These are phyloP conservation scores for Wickerhamiella brachini DNA, from an alignment of 805 yeast genomes.

Conservation along the genomic window DNA sequence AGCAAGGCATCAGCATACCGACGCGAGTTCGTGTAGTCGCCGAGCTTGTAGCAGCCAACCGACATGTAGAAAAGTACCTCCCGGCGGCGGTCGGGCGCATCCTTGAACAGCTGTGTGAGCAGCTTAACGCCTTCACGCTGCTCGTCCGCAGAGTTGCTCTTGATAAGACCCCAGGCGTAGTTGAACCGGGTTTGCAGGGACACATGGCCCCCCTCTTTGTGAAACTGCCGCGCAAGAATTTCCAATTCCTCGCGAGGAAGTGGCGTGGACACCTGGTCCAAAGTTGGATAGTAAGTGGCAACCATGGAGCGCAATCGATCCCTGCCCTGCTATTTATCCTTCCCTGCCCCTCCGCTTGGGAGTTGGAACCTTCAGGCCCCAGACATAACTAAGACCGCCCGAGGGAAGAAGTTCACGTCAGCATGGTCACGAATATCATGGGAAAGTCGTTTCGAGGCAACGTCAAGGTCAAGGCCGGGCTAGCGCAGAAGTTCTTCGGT, in stretches of 20 bases:
- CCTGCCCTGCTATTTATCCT: neutral
- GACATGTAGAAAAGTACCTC: slow-evolving; percentile 82
- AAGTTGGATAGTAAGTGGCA: slow-evolving; percentile 15
- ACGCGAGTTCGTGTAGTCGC: slow-evolving; percentile 76
- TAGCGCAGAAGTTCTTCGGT: slow-evolving; percentile 75
- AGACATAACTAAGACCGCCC: no score
- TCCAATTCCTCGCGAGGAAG: slow-evolving; percentile 62
- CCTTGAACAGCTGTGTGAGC: slow-evolving; percentile 45
- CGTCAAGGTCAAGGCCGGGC: slow-evolving; percentile 34
- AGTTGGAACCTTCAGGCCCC: neutral
- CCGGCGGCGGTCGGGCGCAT: slow-evolving; percentile 68
- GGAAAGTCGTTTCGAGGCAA: slow-evolving; percentile 28
- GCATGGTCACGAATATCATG: slow-evolving; percentile 25
- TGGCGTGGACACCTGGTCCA: slow-evolving; percentile 27
- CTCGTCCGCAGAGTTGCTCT: slow-evolving; percentile 45
- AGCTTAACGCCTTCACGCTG: slow-evolving; percentile 71
- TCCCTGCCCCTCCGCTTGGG: no score
- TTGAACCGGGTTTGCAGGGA: slow-evolving; percentile 80
- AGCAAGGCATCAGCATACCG: slow-evolving; percentile 70
- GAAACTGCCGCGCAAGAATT: slow-evolving; percentile 61
- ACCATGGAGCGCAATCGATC: neutral
- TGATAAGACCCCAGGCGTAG: slow-evolving; percentile 91
- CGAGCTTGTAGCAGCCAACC: slow-evolving; percentile 75
- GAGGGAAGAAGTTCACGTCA: neutral
- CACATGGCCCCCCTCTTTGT: slow-evolving; percentile 66